Conservation (phyloP, 768 basidiomycete species). For the Russula sp. region DNA sequence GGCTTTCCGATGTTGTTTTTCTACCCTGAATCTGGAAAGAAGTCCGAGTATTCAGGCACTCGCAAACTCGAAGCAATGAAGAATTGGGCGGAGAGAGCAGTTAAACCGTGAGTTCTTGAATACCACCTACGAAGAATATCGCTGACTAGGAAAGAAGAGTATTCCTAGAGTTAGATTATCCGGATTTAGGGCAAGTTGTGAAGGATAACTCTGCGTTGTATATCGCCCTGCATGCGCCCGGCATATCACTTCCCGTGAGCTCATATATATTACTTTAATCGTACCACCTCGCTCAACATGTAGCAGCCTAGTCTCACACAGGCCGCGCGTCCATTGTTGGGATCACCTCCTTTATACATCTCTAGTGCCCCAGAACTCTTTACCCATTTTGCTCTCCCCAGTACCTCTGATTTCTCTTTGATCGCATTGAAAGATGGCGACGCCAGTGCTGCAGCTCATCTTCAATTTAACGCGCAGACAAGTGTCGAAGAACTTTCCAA, state of each 20-base stretch:
- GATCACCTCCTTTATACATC: slow-evolving; percentile 49
- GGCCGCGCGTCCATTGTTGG: slow-evolving; percentile 49
- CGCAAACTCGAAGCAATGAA: slow-evolving; percentile 69
- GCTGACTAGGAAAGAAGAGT: slow-evolving; percentile 32
- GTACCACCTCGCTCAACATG: background rate
- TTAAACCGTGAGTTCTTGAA: slow-evolving; percentile 57
- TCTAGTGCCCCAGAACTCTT: slow-evolving; percentile 40
- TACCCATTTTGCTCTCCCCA: slow-evolving; percentile 34
- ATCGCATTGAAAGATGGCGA: slow-evolving; percentile 67
- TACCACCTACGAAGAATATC: background rate
- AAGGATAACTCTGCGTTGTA: slow-evolving; percentile 54
- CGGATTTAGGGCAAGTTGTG: slow-evolving; percentile 45
- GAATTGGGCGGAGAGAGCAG: slow-evolving; percentile 72
- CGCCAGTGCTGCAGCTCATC: slow-evolving; percentile 46
- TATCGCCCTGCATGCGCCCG: slow-evolving; percentile 50
- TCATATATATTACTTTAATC: slow-evolving; percentile 16
- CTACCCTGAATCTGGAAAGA: slow-evolving; percentile 49
- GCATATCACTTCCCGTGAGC: slow-evolving; percentile 39
- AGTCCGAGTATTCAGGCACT: slow-evolving; percentile 72
- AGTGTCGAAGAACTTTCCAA: slow-evolving; percentile 11
- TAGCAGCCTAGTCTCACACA: slow-evolving; percentile 53
- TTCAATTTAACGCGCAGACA: slow-evolving; percentile 33
- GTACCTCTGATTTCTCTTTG: slow-evolving; percentile 54
- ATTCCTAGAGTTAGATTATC: slow-evolving; percentile 41
- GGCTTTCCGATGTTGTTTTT: slow-evolving; percentile 85